Base-by-base conservation (phyloP, 2,329 filamentous ascomycete genomes). In the Alternaria consortialis region DNA sequence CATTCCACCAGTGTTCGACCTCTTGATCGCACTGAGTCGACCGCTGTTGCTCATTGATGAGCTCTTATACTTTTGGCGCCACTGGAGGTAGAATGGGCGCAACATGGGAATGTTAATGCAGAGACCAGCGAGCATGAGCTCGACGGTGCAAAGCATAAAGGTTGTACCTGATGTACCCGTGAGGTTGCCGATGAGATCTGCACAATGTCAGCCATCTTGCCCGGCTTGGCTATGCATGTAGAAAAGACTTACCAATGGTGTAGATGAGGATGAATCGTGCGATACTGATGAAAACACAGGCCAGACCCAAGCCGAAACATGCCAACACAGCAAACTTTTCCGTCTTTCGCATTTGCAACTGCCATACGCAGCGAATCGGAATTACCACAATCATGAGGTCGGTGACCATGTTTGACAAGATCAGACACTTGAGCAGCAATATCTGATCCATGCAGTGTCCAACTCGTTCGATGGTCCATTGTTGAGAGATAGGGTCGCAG, bases 91-190 rank as follows among this genome's bases (percentile, higher is more conserved):
- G 50, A 69, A 70, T 3, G 68, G 68, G 2, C 66, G 66, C 9
- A 70, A 57, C 68, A 69, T 68, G 15, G 68, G 68, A 17, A 70
- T 70, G 53, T 70, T 70, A 56, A 69, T 68, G 48, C 66, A 70
- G 5, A 70, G 60, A 32, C 66, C 65, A 9, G 68, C 66, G 17
- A 70, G 42, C 68, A 70, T 69, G 43, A 70, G 61, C 52, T 70
- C 68, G 32, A 70, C 53, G 9, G 61, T 66, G 46, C 65, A 68
- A 31, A 70, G 60, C 68, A 70, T 70, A 54, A 70, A 70, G 1
- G 68, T 70, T 3, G 63, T 70, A 12, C 67, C 63, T 2, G 66
- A 68, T 12, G 68, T 70, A 42, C 68, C 68, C 1, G 68, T 70
- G 7, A 70, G 56, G 40, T 70, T 70, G 5, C 63, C 65, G 12